Percentiles rank a stretch among this genome's conserved stretches.
Conservation (phyloP, 805 yeast genomes). For the Starmerella potacharoeniae region DNA sequence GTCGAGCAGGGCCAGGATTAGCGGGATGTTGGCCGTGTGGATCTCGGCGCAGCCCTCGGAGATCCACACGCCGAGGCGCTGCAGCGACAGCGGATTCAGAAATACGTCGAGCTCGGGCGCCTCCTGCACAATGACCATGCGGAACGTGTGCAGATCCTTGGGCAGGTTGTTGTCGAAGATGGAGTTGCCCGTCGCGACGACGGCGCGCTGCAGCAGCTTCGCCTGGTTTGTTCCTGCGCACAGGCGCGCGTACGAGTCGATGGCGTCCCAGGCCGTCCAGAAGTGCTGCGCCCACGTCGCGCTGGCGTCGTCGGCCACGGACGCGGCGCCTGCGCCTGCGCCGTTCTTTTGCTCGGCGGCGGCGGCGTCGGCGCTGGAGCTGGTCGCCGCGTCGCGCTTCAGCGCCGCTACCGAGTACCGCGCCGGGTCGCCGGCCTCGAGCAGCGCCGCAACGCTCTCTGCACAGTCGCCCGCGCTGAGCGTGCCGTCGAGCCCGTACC, state of each 20-base stretch:
- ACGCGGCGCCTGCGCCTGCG: not conserved
- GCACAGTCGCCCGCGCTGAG: conserved; percentile 88
- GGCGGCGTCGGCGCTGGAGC: not conserved
- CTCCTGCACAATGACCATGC: conserved; percentile 80
- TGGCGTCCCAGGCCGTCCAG: conserved; percentile 59
- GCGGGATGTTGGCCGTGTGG: conserved; percentile 54
- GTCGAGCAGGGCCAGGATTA: conserved; percentile 77
- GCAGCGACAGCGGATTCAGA: conserved; percentile 73
- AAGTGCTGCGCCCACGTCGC: conserved; percentile 65
- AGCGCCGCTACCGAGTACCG: not conserved
- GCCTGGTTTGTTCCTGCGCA: conserved; percentile 71
- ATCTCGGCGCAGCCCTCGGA: conserved; percentile 79
- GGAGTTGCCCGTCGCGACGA: conserved; percentile 83
- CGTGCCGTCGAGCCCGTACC: conserved; percentile 78
- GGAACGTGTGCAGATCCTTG: conserved; percentile 65
- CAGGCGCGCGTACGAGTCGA: conserved; percentile 42
- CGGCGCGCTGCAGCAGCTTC: conserved; percentile 66
- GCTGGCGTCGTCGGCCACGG: not conserved
- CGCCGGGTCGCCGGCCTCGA: conserved; percentile 37
- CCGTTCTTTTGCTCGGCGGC: not conserved
- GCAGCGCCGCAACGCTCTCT: conserved; percentile 72
- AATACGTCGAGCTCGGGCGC: conserved; percentile 72
- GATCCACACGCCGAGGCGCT: conserved; percentile 83
- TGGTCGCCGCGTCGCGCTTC: not conserved
- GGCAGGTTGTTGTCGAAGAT: conserved; percentile 71